Evolutionary conservation across 179 eudicot genomes (phyloP), one percentile per base, ranked within the genome.

Genomic region (Nepenthes alata): DNA sequence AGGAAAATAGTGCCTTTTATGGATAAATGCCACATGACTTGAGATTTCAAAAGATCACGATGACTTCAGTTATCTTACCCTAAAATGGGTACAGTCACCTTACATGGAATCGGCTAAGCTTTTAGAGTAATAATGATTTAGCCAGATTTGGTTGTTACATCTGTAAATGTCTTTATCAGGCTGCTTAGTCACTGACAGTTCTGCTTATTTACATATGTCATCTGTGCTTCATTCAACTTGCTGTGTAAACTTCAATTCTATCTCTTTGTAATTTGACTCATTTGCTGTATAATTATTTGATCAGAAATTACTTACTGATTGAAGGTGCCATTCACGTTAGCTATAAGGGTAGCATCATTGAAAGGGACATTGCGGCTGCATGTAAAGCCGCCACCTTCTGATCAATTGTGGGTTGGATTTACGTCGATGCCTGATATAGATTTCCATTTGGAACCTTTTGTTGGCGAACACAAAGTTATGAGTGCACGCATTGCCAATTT

Each of bases 301-400:
- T 53, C 25, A 35, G 4, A 45, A 45, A 25, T 51, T 57, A 35
- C 60, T 70, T 61, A 8, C 25, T 48, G 37, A 36, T 63, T 70
- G 72, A 75, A 94, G 98, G 99, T 94, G 62, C 95, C 99, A 39
- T 77, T 94, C 58, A 67, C 86, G 14, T 65, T 94, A 83, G 82
- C 82, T 63, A 77, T 87, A 78, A 82, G 80, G 83, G 83, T 94
- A 48, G 64, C 83, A 59, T 74, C 91, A 58, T 78, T 94, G 63
- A 77, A 65, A 72, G 99, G 98, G 70, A 82, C 97, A 11, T 51
- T 94, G 57, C 87, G 79, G 70, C 67, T 94, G 67, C 81, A 74
- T 62, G 80, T 94, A 64, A 90, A 90, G 77, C 89, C 99, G n/a
- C 99, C 99, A 37, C 99, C 99, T 61, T 83, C 97, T 34, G 99